phyloP scores from a whole-genome alignment of 495 filamentous ascomycete genomes.

The Aspergillus bridgeri region DNA sequence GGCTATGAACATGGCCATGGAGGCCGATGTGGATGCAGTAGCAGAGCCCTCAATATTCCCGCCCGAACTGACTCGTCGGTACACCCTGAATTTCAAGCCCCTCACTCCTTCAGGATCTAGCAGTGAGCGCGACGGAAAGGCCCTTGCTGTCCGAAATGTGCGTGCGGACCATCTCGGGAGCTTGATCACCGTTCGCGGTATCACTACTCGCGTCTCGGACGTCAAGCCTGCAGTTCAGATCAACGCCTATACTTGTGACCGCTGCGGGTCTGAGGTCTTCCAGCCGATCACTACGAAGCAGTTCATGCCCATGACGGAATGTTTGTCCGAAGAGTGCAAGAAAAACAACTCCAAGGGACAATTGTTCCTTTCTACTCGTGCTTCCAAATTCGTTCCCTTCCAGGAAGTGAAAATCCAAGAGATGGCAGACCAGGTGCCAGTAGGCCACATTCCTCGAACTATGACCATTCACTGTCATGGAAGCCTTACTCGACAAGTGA shows the following conservation, averaged over 20 bases:
- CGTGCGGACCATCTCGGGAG: constrained; percentile 87
- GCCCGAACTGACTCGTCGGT: constrained; percentile 85
- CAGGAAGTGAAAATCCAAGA: constrained; percentile 99
- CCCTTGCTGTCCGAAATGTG: constrained; percentile 88
- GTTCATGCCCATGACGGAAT: constrained; percentile 79
- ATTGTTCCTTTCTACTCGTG: constrained; percentile 85
- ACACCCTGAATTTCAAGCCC: constrained; percentile 94
- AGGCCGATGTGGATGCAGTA: constrained; percentile 61
- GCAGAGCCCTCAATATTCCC: constrained; percentile 66
- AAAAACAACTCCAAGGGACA: constrained; percentile 90
- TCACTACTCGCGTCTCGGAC: constrained; percentile 91
- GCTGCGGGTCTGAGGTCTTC: constrained; percentile 95
- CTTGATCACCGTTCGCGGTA: constrained; percentile 91
- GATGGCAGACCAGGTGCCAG: constrained; percentile 95
- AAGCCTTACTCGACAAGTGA: constrained; percentile 75
- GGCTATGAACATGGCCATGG: constrained; percentile 61
- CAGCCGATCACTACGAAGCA: constrained; percentile 91
- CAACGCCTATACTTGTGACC: constrained; percentile 95
- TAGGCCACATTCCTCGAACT: constrained; percentile 91
- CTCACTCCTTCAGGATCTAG: constrained; percentile 66
- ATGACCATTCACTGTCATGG: constrained; percentile 90
- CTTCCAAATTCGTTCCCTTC: constrained; percentile 95
- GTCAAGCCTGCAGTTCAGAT: constrained; percentile 97
- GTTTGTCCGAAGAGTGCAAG: constrained; percentile 82
- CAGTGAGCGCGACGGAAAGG: constrained; percentile 62